Percentiles rank a stretch among this genome's conserved stretches.
These are phyloP conservation scores for Sporopachydermia lactativora DNA, from an alignment of 805 yeast genomes.

Conservation along the genomic window DNA sequence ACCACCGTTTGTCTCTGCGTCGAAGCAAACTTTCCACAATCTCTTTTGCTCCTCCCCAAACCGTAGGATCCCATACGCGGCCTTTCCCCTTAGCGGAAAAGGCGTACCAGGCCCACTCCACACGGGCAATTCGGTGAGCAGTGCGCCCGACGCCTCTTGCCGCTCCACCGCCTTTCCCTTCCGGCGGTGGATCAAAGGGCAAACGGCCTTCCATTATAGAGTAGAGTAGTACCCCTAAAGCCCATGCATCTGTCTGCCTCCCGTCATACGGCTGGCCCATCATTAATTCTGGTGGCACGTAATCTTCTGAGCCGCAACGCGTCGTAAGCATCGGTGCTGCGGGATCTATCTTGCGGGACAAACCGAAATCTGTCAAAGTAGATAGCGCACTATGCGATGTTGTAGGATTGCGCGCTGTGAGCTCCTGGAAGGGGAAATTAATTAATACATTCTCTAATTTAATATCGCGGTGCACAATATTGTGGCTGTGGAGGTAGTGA, in stretches of 20 bases:
- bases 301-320: conserved; percentile 93
- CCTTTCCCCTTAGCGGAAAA: conserved; percentile 24
- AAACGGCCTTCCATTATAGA: conserved; percentile 72
- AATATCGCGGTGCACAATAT: conserved; percentile 80
- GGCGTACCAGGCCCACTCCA: conserved; percentile 79
- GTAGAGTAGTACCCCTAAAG: conserved; percentile 83
- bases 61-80: conserved; percentile 12
- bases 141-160: conserved; percentile 35
- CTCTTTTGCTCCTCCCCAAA: conserved; percentile 33
- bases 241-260: conserved; percentile 85
- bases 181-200: conserved; percentile 84
- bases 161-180: conserved; percentile 19
- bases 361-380: conserved; percentile 78
- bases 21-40: conserved; percentile 37
- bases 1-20: conserved; percentile 31
- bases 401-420: conserved; percentile 14
- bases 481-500: conserved; percentile 48
- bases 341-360: conserved; percentile 55
- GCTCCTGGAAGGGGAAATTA: conserved; percentile 21
- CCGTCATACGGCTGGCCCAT: conserved; percentile 92
- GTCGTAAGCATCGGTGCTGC: conserved; percentile 58
- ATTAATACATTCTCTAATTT: conserved; percentile 67
- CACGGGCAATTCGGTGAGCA: conserved; percentile 82
- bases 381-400: conserved; percentile 25
- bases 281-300: conserved; percentile 86